Percentiles rank a stretch among this genome's conserved stretches.
Evolutionary conservation across 2,329 filamentous ascomycete genomes (phyloP).

Genomic region (Aspergillus felis): DNA sequence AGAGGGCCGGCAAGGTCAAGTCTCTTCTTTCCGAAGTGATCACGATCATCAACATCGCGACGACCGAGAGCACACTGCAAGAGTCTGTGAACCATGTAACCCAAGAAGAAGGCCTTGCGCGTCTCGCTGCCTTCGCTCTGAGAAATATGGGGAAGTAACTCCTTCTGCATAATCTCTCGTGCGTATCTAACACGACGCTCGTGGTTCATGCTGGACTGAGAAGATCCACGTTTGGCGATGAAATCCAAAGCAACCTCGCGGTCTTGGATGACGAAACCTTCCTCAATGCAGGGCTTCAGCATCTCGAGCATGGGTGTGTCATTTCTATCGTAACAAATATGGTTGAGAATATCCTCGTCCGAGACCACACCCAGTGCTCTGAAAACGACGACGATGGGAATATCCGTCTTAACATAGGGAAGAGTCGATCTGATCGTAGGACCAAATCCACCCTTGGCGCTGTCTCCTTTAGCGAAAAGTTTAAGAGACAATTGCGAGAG

Average conservation of each 20-base stretch:
- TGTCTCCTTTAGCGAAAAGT: conserved; percentile 79
- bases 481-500: conserved; percentile 93
- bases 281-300: conserved; percentile 93
- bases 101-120: conserved; percentile 93
- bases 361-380: conserved; percentile 92
- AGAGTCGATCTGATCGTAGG: conserved; percentile 86
- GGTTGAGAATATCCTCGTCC: conserved; percentile 95
- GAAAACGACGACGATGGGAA: conserved; percentile 94
- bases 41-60: conserved; percentile 91
- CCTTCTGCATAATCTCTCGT: conserved; percentile 92
- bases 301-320: conserved; percentile 98
- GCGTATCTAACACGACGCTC: conserved; percentile 91
- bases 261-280: conserved; percentile 94
- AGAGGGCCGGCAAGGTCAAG: conserved; percentile 91
- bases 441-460: conserved; percentile 73
- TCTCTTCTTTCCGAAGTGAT: conserved; percentile 98
- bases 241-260: conserved; percentile 90
- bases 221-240: conserved; percentile 85
- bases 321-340: conserved; percentile 92
- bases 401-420: conserved; percentile 89
- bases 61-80: conserved; percentile 90
- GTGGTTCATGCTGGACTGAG: conserved; percentile 65
- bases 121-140: conserved; percentile 93
- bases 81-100: conserved; percentile 97
- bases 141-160: conserved; percentile 93